These are phyloP conservation scores for Mortierella sp. DNA, from an alignment of 371 early-diverging fungal genomes.

Conservation along the genomic window DNA sequence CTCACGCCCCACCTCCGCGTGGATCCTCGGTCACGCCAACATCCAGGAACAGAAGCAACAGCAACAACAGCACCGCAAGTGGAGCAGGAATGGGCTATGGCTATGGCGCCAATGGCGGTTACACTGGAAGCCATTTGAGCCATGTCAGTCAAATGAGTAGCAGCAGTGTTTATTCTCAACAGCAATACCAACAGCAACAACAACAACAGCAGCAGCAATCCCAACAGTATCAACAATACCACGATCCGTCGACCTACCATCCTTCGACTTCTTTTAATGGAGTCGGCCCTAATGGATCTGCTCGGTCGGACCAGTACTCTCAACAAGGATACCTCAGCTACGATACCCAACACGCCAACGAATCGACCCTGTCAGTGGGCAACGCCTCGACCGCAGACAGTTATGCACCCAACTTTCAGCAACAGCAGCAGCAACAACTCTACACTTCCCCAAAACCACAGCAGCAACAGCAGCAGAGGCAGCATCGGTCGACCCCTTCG, in stretches of 20 bases:
- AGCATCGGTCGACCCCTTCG: slow-evolving; percentile 16
- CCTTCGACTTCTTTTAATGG: slow-evolving; percentile 5
- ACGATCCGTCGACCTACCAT: slow-evolving; percentile 17
- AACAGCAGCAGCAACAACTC: slow-evolving; percentile 15
- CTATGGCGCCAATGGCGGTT: background rate
- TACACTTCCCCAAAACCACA: background rate
- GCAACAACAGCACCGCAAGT: slow-evolving; percentile 40
- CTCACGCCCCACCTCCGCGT: slow-evolving; percentile 17
- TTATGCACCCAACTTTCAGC: background rate
- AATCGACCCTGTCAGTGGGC: background rate
- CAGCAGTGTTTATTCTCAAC: slow-evolving; percentile 14
- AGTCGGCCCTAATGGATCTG: slow-evolving; percentile 6
- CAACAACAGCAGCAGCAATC: slow-evolving; percentile 21
- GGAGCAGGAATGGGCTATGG: background rate
- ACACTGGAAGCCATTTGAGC: slow-evolving; percentile 30
- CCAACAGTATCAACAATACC: slow-evolving; percentile 20
- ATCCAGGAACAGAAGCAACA: slow-evolving; percentile 36
- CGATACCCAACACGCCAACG: slow-evolving; percentile 4
- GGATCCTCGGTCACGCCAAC: slow-evolving; percentile 16
- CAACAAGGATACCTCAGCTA: background rate
- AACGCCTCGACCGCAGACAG: background rate
- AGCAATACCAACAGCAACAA: background rate
- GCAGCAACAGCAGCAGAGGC: slow-evolving; percentile 17
- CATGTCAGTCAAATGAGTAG: slow-evolving; percentile 36
- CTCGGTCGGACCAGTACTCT: slow-evolving; percentile 9